phyloP scores from a whole-genome alignment of 208 protist species.

The Trypanosoma brucei region DNA sequence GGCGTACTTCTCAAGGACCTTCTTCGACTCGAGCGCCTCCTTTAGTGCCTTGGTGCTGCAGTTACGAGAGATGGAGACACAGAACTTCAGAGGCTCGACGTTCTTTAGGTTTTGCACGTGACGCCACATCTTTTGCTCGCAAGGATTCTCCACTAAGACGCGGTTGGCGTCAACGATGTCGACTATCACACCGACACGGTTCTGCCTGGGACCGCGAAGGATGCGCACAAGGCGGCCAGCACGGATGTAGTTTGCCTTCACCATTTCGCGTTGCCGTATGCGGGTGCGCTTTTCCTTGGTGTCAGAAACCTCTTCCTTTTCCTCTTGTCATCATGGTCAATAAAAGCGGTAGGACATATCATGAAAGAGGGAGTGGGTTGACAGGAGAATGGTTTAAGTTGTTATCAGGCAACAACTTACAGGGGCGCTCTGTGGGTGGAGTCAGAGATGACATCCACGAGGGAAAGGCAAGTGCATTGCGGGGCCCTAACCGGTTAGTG shows the following conservation, averaged over 20 bases:
- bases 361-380: neutral
- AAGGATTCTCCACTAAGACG: constrained; percentile 87
- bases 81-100: constrained; percentile 81
- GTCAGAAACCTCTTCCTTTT: constrained; percentile 1
- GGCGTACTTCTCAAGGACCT: constrained; percentile 84
- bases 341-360: neutral
- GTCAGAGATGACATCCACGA: no score
- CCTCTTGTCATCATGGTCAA: neutral
- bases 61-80: constrained; percentile 57
- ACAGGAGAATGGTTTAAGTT: neutral
- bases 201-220: constrained; percentile 39
- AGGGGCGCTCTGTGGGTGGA: no score
- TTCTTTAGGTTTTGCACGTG: constrained; percentile 89
- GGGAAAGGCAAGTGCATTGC: no score
- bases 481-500: no score
- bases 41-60: constrained; percentile 73
- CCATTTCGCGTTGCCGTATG: constrained; percentile 11
- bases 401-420: no score
- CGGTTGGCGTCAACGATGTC: constrained; percentile 89
- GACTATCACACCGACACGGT: constrained; percentile 54
- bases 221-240: constrained; percentile 47
- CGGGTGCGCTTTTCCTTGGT: neutral
- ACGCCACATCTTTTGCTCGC: constrained; percentile 87
- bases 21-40: constrained; percentile 53
- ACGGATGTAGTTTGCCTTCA: constrained; percentile 50